phyloP scores from a whole-genome alignment of 306 rosid species.

The Astragalus membranaceus region DNA sequence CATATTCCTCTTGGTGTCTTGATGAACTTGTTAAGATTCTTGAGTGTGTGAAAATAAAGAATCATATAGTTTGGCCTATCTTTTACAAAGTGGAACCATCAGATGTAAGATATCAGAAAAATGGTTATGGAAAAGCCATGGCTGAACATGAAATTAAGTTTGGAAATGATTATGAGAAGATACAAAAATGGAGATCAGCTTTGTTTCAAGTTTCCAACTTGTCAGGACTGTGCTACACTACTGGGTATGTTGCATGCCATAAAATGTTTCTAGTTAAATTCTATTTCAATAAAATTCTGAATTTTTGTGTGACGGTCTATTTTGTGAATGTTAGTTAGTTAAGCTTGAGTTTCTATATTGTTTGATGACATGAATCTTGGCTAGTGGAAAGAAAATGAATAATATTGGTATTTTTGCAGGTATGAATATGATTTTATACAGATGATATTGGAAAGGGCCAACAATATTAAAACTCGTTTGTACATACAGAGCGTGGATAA shows the following conservation, averaged over 20 bases:
- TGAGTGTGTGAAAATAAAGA: neutral
- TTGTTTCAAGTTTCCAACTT: neutral
- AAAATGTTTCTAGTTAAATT: neutral
- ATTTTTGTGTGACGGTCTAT: too few species aligned
- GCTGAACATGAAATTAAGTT: neutral
- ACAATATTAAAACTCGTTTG: neutral
- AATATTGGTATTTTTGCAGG: neutral
- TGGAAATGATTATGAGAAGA: neutral
- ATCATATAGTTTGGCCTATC: neutral
- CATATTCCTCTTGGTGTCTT: slow-evolving; percentile 7
- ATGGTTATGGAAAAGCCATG: neutral
- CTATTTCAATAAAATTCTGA: neutral
- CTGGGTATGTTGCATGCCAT: neutral
- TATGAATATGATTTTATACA: neutral
- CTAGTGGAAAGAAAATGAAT: neutral
- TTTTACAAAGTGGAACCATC: slow-evolving; percentile 18
- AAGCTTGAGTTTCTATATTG: neutral
- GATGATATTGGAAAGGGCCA: neutral
- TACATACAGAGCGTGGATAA: neutral
- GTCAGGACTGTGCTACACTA: neutral
- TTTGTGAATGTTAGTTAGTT: neutral
- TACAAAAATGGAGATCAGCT: slow-evolving; percentile 7
- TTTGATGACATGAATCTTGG: neutral
- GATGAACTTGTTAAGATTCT: slow-evolving; percentile 7
- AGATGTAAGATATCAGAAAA: neutral